Evolutionary conservation across 139 green algal genomes (phyloP), one percentile per base, ranked within the genome.

Genomic region (Microglena sp.): DNA sequence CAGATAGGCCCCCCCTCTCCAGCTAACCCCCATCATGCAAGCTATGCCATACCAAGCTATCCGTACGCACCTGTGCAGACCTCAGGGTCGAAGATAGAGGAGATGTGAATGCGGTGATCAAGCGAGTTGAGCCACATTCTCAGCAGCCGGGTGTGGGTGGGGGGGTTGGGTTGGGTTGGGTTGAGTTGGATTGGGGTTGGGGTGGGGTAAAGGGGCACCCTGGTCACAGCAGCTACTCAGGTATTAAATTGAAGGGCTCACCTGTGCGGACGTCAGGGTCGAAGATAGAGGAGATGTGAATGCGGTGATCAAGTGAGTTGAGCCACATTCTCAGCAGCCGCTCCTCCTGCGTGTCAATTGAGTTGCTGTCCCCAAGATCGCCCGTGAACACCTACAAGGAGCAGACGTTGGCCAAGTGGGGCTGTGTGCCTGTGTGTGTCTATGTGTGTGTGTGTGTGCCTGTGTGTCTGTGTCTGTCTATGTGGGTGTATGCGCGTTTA

Each of bases 301-400:
- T 7, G 1, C 21, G 29, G 0, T 45, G 67, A 24, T 44, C 55
- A 24, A 77, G 29, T 22, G 33, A 64, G 64, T 72, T 72, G 6
- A 77, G 70, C 70, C 70, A 77, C 36, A 64, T 15, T 27, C 70
- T 64, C 63, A 77, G 34, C 22, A 77, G 56, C 4, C 70, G 63
- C 70, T 77, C 70, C 63, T 77, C 70, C 45, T 76, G 64, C 6
- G 45, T 68, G 45, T 68, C 61, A 2, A 68, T 22, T n/a, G n/a
- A n/a, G 7, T 18, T 26, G 5, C 28, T 21, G 36, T 33, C 45
- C 31, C 40, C 59, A 6, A 8, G 50, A 18, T 36, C 28, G 18
- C 28, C 27, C 7, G 8, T 29, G n/a, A 36, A 63, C 55, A 73
- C 67, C 57, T 73, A n/a, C n/a, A n/a, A n/a, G n/a, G n/a, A n/a